Base-by-base conservation (phyloP, 805 yeast genomes). In the Metschnikowia proteae region DNA sequence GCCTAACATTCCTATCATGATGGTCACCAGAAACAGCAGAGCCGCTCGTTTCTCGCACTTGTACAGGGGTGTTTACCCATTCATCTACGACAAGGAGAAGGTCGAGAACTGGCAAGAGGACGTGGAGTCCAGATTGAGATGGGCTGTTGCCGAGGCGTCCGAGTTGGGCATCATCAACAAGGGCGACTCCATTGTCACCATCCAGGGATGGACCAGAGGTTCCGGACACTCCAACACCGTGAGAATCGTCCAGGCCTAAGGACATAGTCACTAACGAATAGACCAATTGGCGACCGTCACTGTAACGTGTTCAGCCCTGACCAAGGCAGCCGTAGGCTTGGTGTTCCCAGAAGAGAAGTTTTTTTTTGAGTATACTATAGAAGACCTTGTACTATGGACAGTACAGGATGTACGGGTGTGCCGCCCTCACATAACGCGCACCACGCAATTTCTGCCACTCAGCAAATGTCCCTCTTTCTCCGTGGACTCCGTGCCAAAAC, bases 151-250 rank as follows among this genome's bases (percentile, higher is more conserved):
- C 60, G 90, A 88, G 78, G 97, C 96, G 60, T 79, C 84, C 64
- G 84, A 80, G 56, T 82, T 91, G 64, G 96, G 96, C 63, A 82
- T 94, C 74, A 78, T 94, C 69, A 73, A 75, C 62, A 84, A 82
- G 73, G 96, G 96, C 73, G 97, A 90, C 71, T 76, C 86, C 53
- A 86, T 89, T 63, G 88, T 94, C 60, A 88, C 96, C 67, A 86
- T 94, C 73, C 99, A 94, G 81, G 99, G 99, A 72, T 94, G 96
- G 92, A 88, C 96, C 67, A 87, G 92, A 72, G 98, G 98, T 77
- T 80, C 89, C 60, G 99, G 99, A 69, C 97, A 94, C 85, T 88
- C 99, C 67, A 94, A 94, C 87, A 94, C 99, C 57, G 81, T 94
- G 73, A 92, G 98, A 81, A 83, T 92, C 65, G 79, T 89, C 62